Evolutionary conservation across 768 basidiomycete species (phyloP).

Genomic region (Boletus sp.): DNA sequence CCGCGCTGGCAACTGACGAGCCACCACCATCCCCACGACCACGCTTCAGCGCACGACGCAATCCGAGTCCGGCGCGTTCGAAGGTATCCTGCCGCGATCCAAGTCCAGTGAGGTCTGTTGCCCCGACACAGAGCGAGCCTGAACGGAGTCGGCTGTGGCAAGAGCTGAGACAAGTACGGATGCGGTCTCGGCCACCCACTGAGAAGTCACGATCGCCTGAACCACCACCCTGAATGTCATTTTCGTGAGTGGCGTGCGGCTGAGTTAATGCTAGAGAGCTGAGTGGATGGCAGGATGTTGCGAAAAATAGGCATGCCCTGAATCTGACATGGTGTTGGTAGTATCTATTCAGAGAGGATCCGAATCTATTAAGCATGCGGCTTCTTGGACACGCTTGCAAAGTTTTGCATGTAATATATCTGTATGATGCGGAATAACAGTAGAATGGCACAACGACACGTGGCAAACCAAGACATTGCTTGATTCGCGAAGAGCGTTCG

Average conservation of each 20-base stretch:
- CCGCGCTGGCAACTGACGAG: constrained; percentile 21
- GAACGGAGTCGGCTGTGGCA: constrained; percentile 51
- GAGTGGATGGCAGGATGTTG: constrained; percentile 11
- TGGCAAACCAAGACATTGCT: constrained; percentile 11
- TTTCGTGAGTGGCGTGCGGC: constrained; percentile 12
- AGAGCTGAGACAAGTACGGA: constrained; percentile 51
- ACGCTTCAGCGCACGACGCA: constrained; percentile 37
- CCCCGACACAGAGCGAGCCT: constrained; percentile 35
- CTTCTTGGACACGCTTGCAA: constrained; percentile 15
- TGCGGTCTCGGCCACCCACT: constrained; percentile 46
- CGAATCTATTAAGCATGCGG: constrained; percentile 18
- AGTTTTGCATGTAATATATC: constrained; percentile 4
- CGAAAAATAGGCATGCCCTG: constrained; percentile 2
- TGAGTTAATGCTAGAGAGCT: constrained; percentile 7
- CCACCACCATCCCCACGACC: constrained; percentile 32
- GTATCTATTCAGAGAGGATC: constrained; percentile 14
- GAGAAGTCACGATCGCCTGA: constrained; percentile 40
- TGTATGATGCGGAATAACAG: not conserved
- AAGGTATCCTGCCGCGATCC: constrained; percentile 27
- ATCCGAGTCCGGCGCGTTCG: constrained; percentile 40
- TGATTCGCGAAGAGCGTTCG: not conserved
- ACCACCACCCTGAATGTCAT: constrained; percentile 34
- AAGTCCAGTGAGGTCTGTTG: constrained; percentile 29
- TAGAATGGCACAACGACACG: constrained; percentile 1
- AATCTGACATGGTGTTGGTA: constrained; percentile 3